Base-by-base conservation (phyloP, 257 asterid genomes). In the Oldenlandia corymbosa region DNA sequence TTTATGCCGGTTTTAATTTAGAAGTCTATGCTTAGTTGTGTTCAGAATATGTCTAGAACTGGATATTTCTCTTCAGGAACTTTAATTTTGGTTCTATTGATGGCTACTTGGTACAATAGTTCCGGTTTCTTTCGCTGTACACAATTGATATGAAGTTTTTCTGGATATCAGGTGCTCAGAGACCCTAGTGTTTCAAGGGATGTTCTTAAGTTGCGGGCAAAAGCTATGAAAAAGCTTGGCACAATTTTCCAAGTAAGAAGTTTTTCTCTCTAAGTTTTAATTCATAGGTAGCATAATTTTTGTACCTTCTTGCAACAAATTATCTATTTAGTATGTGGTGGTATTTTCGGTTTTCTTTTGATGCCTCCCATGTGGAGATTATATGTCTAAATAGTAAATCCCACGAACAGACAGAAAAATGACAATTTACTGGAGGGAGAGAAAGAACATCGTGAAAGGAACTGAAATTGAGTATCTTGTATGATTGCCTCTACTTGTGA, bases 201-300 rank as follows among this genome's bases (percentile, higher is more conserved):
- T 58, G 69, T 71, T 47, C 84, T 85, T 67, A 76, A 81, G 76
- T 43, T 75, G 72, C 82, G 94, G 46, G 92, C 97, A 10, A 78
- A 45, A 60, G 97, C 88, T 24, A 73, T 90, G 83, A 85, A 68
- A 73, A 85, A 76, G 68, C 81, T 90, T 52, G 97, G 97, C 41
- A 65, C 82, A 64, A 85, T 85, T 68, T 90, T 90, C 62, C 92
- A 81, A 65, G 97, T 87, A 74, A 72, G 81, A 73, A 31, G 20
- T n/a, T 31, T 49, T 62, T 46, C 58, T 24, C 11, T 20, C 17
- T 10, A 18, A 13, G 26, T 18, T 37, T n/a, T n/a, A n/a, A 36
- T 31, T 26, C 23, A 30, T 51, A 43, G 13, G 11, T 7, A n/a
- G 26, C 4, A 30, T 21, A 26, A 54, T 52, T 27, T 17, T 50